Conservation (phyloP, 164 flowering plant genomes). For the Nymphaea thermarum region DNA sequence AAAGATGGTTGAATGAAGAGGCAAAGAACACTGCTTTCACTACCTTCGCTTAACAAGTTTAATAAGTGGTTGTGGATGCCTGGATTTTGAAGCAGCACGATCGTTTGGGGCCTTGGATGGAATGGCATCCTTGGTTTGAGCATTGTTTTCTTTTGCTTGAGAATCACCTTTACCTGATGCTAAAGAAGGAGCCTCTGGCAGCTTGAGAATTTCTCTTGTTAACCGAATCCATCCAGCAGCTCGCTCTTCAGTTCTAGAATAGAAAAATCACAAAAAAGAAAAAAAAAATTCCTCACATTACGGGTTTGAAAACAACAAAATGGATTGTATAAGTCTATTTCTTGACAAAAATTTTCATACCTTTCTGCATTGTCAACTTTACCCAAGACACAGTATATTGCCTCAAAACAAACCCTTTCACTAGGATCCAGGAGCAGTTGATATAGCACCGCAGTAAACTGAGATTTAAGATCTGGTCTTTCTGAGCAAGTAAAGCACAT, state of each 20-base stretch:
- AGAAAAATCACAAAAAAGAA: slow-evolving; percentile 1
- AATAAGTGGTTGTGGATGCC: slow-evolving; percentile 94
- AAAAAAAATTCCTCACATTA: background rate
- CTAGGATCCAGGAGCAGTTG: slow-evolving; percentile 98
- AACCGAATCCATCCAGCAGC: slow-evolving; percentile 98
- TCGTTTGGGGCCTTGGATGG: slow-evolving; percentile 61
- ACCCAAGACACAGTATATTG: slow-evolving; percentile 83
- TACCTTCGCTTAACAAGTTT: slow-evolving; percentile 99
- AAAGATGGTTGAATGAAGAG: background rate
- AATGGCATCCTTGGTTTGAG: slow-evolving; percentile 42
- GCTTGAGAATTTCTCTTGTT: slow-evolving; percentile 84
- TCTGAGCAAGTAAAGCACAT: slow-evolving; percentile 28
- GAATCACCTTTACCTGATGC: slow-evolving; percentile 12
- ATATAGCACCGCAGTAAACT: slow-evolving; percentile 82
- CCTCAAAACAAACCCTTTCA: slow-evolving; percentile 99
- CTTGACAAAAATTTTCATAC: slow-evolving; percentile 14
- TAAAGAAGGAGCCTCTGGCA: slow-evolving; percentile 85
- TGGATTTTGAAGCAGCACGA: slow-evolving; percentile 59
- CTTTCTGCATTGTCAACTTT: slow-evolving; percentile 78
- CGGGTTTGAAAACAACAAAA: too few relatives aligned
- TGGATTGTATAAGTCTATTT: too few relatives aligned
- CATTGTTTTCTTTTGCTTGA: slow-evolving; percentile 30
- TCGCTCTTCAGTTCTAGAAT: slow-evolving; percentile 78
- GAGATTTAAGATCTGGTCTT: slow-evolving; percentile 85
- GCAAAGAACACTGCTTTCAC: background rate